Evolutionary conservation across 2,329 filamentous ascomycete genomes (phyloP).

Genomic region (Esteya vermicola): DNA sequence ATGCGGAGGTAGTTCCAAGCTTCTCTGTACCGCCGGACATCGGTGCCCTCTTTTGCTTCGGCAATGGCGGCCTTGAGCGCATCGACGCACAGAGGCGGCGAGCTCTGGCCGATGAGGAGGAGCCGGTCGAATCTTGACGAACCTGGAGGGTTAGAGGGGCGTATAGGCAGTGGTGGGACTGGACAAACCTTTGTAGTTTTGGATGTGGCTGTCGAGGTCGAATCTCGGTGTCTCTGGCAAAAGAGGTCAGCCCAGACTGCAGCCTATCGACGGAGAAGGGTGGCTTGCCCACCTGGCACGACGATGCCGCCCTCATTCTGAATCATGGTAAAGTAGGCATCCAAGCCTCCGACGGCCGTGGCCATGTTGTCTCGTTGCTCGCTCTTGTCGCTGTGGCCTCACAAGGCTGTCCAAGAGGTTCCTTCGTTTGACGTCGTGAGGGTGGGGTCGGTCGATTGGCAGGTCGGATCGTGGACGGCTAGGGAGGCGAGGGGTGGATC

Average conservation of each 20-base stretch:
- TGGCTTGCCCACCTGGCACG: slow-evolving; percentile 27
- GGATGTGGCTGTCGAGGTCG: slow-evolving; percentile 80
- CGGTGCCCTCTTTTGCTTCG: slow-evolving; percentile 63
- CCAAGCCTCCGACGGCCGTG: background rate
- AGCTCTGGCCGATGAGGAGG: slow-evolving; percentile 65
- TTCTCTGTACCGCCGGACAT: slow-evolving; percentile 57
- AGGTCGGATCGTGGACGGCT: no score
- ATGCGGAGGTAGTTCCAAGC: slow-evolving; percentile 51
- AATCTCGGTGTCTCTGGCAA: slow-evolving; percentile 63
- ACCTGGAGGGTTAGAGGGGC: slow-evolving; percentile 33
- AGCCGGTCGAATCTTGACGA: slow-evolving; percentile 71
- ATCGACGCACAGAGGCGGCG: slow-evolving; percentile 60
- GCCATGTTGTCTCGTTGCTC: no score
- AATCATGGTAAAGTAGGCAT: slow-evolving; percentile 30
- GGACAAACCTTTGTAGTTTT: slow-evolving; percentile 66
- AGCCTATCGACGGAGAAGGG: background rate
- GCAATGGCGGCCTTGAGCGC: slow-evolving; percentile 64
- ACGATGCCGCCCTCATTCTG: slow-evolving; percentile 29
- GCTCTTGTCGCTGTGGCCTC: background rate
- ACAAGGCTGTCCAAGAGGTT: background rate
- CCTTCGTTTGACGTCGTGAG: no score
- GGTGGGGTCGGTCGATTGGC: no score
- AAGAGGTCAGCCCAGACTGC: background rate
- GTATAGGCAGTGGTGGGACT: background rate
- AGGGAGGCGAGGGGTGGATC: no score